Conservation (phyloP, 805 yeast species). For the Grigorovia jiainica region DNA sequence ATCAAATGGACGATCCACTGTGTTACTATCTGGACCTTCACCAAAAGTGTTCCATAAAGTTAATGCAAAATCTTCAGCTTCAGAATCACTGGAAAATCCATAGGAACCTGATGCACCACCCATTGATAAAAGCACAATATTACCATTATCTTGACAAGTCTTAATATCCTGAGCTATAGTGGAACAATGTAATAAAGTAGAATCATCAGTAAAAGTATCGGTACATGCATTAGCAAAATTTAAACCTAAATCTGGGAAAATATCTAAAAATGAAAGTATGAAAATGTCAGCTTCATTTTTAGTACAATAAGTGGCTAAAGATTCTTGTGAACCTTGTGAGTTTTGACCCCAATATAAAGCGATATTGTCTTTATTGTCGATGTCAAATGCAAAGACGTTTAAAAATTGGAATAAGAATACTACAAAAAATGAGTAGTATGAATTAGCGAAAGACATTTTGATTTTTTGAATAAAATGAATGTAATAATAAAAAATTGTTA, state of each 20-base stretch:
- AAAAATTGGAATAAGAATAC: not conserved
- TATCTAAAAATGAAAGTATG: constrained; percentile 57
- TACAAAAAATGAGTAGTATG: not conserved
- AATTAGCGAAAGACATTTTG: not conserved
- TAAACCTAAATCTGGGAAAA: constrained; percentile 45
- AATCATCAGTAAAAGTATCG: constrained; percentile 26
- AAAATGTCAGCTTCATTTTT: constrained; percentile 62
- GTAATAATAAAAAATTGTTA: too few relatives aligned
- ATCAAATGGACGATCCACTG: constrained; percentile 59
- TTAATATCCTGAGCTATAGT: constrained; percentile 59
- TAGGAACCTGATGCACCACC: constrained; percentile 73
- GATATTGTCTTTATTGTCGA: constrained; percentile 43
- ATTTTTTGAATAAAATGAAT: too few relatives aligned
- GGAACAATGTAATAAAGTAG: constrained; percentile 36
- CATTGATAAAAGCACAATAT: constrained; percentile 65
- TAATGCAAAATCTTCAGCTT: constrained; percentile 55
- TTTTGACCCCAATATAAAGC: constrained; percentile 89
- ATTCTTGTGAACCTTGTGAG: constrained; percentile 51
- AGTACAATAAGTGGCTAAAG: constrained; percentile 49
- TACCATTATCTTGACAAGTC: constrained; percentile 71
- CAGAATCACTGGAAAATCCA: constrained; percentile 76
- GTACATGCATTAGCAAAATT: constrained; percentile 52
- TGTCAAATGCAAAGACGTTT: constrained; percentile 22
- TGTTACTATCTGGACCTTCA: constrained; percentile 37
- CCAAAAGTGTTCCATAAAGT: constrained; percentile 57